Base-by-base conservation (phyloP, 2,329 filamentous ascomycete genomes). In the Ceratocystis smalleyi region DNA sequence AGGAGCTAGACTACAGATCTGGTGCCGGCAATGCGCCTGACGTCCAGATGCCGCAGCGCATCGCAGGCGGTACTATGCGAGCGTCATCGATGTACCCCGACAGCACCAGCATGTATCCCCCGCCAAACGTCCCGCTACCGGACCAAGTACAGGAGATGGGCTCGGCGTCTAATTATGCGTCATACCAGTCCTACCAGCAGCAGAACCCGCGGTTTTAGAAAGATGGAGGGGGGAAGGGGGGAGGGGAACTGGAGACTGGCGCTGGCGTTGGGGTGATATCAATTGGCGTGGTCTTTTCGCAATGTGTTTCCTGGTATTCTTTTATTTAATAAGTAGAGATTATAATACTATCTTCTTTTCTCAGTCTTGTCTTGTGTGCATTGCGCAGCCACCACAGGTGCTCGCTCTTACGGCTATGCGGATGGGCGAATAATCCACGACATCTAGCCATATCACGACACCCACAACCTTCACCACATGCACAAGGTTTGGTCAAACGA, bases 41-140 rank as follows among this genome's bases (percentile, higher is more conserved):
- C 35, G 35, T 40, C 35, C 35, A 57, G 54, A 57, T 57, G 54
- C 54, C 54, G 51, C 51, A 55, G 51, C 51, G 7, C 47, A 49
- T 49, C 0, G 19, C 47, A 10, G 35, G 35, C 12, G 1, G 35
- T 12, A 40, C 35, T 1, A 49, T 24, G 47, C 47, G 22, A 10
- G 54, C 19, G 27, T 57, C 54, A 2, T 22, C 27, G 12, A 57
- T 35, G 54, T 57, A 57, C 17, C 54, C 54, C 2, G 54, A 57
- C 27, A 24, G 27, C 24, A 1, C 5, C 17, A 57, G 35, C 54
- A 22, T 35, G 54, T 57, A 57, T 19, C 54, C 54, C 30, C 54
- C 54, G 27, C 6, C 8, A 30, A 57, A n/a, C 54, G 17, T 8
- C 15, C 5, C 32, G 54, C 24, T 57, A 12, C 54, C 54, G 2